These are phyloP conservation scores for Coemansia sp. DNA, from an alignment of 192 early-diverging fungal genomes.

Conservation along the genomic window DNA sequence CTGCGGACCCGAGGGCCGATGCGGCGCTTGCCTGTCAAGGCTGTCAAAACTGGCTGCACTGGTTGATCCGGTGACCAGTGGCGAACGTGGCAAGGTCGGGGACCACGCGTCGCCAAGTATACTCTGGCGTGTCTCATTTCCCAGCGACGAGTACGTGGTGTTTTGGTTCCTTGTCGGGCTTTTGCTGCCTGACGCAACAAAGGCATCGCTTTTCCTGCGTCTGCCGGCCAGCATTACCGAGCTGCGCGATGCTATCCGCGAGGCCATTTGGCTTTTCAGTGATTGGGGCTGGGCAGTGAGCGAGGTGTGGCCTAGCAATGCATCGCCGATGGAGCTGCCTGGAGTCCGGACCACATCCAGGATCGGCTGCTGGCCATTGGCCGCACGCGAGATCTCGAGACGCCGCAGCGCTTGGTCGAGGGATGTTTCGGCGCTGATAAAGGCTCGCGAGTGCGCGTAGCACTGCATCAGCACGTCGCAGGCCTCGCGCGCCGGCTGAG, in stretches of 20 bases:
- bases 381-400: conserved; percentile 28
- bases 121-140: background rate
- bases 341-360: conserved; percentile 15
- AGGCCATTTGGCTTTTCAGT: too few relatives aligned
- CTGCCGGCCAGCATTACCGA: too few relatives aligned
- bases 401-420: conserved; percentile 37
- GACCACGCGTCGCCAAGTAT: conserved; percentile 8
- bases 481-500: conserved; percentile 58
- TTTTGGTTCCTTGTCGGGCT: too few relatives aligned
- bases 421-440: conserved; percentile 21
- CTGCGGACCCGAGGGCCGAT: background rate
- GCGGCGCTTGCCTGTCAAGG: background rate
- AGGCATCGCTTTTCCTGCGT: too few relatives aligned
- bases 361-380: conserved; percentile 25
- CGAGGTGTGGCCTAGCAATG: conserved; percentile 16
- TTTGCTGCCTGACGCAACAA: too few relatives aligned
- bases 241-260: too few relatives aligned
- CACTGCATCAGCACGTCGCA: conserved; percentile 61
- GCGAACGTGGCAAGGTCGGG: conserved; percentile 12
- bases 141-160: conserved; percentile 36
- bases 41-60: conserved; percentile 9
- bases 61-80: conserved; percentile 7
- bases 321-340: conserved; percentile 24
- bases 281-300: too few relatives aligned
- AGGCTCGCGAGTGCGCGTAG: conserved; percentile 38